These are phyloP conservation scores for Danielia reshetovae DNA, from an alignment of 805 yeast species.

Conservation along the genomic window DNA sequence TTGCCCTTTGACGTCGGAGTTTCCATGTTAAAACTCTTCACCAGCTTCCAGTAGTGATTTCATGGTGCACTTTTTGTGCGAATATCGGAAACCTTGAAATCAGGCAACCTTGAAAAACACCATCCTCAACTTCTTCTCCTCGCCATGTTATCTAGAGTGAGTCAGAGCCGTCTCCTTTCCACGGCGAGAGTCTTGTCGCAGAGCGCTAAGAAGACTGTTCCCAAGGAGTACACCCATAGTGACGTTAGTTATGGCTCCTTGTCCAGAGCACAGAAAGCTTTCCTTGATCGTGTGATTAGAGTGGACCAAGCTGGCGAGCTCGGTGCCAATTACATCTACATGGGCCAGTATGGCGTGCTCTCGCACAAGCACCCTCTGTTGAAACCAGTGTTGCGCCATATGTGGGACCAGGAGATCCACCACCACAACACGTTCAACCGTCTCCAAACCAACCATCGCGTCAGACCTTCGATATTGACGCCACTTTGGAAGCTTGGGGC, in stretches of 20 bases:
- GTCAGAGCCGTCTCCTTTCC: background rate
- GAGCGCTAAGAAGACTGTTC: background rate
- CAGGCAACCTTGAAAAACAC: conserved; percentile 1
- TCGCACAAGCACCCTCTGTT: conserved; percentile 67
- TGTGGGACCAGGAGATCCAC: conserved; percentile 98
- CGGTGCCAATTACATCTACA: conserved; percentile 90
- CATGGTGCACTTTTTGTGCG: background rate
- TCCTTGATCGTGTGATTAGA: conserved; percentile 68
- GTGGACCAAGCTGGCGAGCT: conserved; percentile 98
- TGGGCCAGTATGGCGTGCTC: conserved; percentile 81
- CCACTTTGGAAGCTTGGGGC: conserved; percentile 96
- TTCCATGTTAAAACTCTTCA: conserved; percentile 44
- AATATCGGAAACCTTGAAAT: background rate
- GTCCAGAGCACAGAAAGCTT: conserved; percentile 61
- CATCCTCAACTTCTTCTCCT: background rate
- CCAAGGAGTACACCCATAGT: background rate
- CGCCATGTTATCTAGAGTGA: background rate
- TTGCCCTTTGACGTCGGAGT: conserved; percentile 46
- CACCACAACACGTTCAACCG: conserved; percentile 84
- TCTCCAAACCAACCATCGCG: conserved; percentile 71
- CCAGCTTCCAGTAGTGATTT: conserved; percentile 1
- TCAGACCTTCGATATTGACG: conserved; percentile 86
- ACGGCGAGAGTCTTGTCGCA: background rate
- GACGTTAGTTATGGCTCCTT: conserved; percentile 32
- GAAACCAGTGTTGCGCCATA: conserved; percentile 78